Conservation (phyloP, 2,329 filamentous ascomycete species). For the Emydomyces testavorans region DNA sequence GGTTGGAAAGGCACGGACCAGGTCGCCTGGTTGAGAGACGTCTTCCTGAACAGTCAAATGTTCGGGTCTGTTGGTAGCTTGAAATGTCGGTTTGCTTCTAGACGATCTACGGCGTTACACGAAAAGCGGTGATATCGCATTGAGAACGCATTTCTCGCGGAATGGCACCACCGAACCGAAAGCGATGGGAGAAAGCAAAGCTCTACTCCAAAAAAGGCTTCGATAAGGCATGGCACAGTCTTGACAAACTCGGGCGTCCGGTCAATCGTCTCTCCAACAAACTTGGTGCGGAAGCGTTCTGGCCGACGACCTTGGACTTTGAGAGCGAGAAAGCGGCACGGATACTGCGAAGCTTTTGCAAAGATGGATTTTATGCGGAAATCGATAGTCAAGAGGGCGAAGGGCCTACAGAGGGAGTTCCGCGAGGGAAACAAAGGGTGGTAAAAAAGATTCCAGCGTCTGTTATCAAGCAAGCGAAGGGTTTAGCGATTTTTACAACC, state of each 20-base stretch:
- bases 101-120: background rate
- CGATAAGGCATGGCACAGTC: slow-evolving; percentile 57
- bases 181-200: slow-evolving; percentile 46
- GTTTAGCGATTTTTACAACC: slow-evolving; percentile 85
- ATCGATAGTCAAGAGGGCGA: slow-evolving; percentile 39
- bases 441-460: slow-evolving; percentile 75
- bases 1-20: slow-evolving; percentile 2
- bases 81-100: slow-evolving; percentile 5
- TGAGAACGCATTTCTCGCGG: slow-evolving; percentile 25
- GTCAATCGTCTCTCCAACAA: slow-evolving; percentile 74
- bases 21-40: background rate
- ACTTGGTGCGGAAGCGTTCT: slow-evolving; percentile 70
- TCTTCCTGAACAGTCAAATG: background rate
- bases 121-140: slow-evolving; percentile 23
- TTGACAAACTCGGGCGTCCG: slow-evolving; percentile 60
- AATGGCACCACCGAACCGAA: slow-evolving; percentile 19
- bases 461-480: slow-evolving; percentile 80
- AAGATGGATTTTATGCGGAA: slow-evolving; percentile 59
- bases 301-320: slow-evolving; percentile 73
- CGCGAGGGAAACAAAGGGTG: slow-evolving; percentile 51
- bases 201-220: slow-evolving; percentile 52
- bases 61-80: background rate
- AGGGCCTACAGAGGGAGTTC: slow-evolving; percentile 34
- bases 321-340: slow-evolving; percentile 86
- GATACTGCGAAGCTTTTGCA: slow-evolving; percentile 83